A percentile compares a stretch with the other conserved stretches of the same genome.
Conservation (phyloP, 148 eudicot genomes). For the Rheum nobile region DNA sequence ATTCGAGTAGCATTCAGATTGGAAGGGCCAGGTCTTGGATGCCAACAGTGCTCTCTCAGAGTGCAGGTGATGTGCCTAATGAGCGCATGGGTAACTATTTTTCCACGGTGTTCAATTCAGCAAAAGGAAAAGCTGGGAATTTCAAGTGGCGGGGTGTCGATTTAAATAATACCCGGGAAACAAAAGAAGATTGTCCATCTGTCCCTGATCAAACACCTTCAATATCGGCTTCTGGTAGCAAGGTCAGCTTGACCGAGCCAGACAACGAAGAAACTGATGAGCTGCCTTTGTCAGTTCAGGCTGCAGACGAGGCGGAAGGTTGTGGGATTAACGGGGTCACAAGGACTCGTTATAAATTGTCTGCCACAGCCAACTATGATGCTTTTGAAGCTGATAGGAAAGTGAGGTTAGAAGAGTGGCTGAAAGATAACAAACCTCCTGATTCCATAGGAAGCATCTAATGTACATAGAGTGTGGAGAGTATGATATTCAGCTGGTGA, state of each 20-base stretch:
- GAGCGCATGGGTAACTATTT: constrained; percentile 21
- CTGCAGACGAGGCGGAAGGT: neutral
- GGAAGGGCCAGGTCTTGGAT: constrained; percentile 40
- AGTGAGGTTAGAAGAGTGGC: constrained; percentile 11
- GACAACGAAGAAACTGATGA: constrained; percentile 22
- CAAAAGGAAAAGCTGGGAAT: constrained; percentile 28
- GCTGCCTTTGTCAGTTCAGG: constrained; percentile 34
- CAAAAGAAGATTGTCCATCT: neutral
- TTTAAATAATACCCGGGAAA: neutral
- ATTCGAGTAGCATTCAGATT: constrained; percentile 23
- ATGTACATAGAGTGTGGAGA: constrained; percentile 1
- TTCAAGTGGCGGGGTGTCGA: constrained; percentile 17
- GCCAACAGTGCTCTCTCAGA: constrained; percentile 32
- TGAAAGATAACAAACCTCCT: constrained; percentile 4
- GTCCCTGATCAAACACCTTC: neutral
- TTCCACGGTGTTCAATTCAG: constrained; percentile 31
- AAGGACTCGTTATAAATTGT: neutral
- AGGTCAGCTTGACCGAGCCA: neutral
- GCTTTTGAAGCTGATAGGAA: constrained; percentile 3
- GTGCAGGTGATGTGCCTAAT: constrained; percentile 10
- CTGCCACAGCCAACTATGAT: constrained; percentile 1
- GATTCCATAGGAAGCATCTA: neutral
- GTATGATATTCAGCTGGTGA: neutral
- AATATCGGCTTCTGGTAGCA: neutral
- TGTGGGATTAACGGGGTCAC: neutral